Conservation (phyloP, 2,329 filamentous ascomycete species). For the Nothopassalora personata region DNA sequence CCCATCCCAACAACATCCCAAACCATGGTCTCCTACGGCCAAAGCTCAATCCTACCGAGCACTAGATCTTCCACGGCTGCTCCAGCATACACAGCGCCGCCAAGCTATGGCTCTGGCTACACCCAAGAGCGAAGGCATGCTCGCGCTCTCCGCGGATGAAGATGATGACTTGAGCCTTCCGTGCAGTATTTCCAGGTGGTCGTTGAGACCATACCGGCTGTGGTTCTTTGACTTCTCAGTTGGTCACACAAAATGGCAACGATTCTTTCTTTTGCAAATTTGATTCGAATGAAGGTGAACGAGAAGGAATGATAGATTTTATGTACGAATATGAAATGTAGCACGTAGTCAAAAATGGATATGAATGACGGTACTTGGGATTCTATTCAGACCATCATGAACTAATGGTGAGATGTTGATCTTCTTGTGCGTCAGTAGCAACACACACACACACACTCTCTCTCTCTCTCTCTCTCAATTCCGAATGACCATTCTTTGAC, state of each 20-base stretch:
- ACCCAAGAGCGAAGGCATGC: slow-evolving; percentile 4
- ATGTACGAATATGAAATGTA: no score
- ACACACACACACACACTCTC: no score
- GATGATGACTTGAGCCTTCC: background rate
- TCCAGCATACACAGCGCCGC: slow-evolving; percentile 8
- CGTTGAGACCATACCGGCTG: background rate
- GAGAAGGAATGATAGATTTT: background rate
- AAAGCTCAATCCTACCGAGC: background rate
- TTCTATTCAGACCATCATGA: no score
- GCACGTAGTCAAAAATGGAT: no score
- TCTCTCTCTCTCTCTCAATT: no score
- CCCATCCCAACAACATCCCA: background rate
- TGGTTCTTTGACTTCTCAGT: background rate
- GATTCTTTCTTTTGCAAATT: background rate
- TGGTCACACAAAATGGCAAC: background rate
- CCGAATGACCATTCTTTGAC: no score
- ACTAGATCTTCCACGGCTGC: slow-evolving; percentile 3
- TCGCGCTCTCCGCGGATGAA: slow-evolving; percentile 8
- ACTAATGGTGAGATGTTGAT: no score
- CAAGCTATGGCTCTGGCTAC: slow-evolving; percentile 6
- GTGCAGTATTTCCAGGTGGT: background rate
- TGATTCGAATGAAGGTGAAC: background rate
- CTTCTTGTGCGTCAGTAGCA: no score
- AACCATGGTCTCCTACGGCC: background rate
- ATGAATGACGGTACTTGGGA: no score